phyloP scores from a whole-genome alignment of 257 asterid species.

The Schizonepeta tenuifolia region DNA sequence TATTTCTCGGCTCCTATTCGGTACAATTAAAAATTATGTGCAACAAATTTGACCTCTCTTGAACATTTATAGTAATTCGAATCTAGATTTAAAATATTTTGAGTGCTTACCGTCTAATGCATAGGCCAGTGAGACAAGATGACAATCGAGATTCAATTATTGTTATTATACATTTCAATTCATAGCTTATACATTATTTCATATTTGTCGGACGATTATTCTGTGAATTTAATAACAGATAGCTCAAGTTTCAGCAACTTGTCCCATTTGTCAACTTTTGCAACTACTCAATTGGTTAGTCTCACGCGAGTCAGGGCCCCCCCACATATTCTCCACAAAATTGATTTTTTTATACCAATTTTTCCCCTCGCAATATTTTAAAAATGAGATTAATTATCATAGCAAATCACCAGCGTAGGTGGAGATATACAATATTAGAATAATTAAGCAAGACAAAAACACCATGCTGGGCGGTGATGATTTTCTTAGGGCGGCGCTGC shows the following conservation, averaged over 20 bases:
- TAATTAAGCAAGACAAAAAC: constrained; percentile 42
- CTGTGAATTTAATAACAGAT: constrained; percentile 19
- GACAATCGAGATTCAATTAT: neutral
- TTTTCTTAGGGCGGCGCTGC: constrained; percentile 44
- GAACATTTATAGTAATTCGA: too few species aligned
- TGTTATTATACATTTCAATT: neutral
- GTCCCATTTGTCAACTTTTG: constrained; percentile 3
- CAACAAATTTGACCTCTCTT: too few species aligned
- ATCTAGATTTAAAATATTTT: too few species aligned
- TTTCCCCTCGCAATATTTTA: neutral
- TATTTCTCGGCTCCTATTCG: too few species aligned
- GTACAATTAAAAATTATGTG: too few species aligned
- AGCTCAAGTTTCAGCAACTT: neutral
- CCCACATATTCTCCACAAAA: constrained; percentile 10
- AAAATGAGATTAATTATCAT: constrained; percentile 25
- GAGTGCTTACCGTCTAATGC: neutral
- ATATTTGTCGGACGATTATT: neutral
- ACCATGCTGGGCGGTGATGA: constrained; percentile 37
- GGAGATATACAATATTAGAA: constrained; percentile 41
- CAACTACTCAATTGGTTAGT: neutral
- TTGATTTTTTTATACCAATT: neutral
- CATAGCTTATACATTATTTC: neutral
- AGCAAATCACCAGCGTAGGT: constrained; percentile 33
- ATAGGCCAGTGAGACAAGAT: too few species aligned
- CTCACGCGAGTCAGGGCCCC: neutral